Evolutionary conservation across 2,329 filamentous ascomycete genomes (phyloP), one percentile per base, ranked within the genome.

Genomic region (Cladophialophora yegresii): DNA sequence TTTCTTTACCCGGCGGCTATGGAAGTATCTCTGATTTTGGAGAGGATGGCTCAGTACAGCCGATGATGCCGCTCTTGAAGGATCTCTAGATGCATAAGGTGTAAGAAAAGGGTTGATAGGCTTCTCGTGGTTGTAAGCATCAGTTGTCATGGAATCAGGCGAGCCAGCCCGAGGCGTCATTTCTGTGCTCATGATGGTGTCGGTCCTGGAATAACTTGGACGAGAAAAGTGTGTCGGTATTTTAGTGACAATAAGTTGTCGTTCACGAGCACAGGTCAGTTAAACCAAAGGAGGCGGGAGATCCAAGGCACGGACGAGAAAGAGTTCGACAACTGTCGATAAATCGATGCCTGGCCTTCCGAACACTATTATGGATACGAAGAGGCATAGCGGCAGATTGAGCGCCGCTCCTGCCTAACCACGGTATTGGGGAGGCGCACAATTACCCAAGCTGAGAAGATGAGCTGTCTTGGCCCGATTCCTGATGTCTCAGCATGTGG

Each of bases 1-100:
- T 74, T 91, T 91, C 74, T 83, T 84, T 32, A 95, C 84, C 66
- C 90, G 81, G 64, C 90, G 83, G 16, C 89, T 92, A 75, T 89
- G 88, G 73, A 93, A 93, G 55, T 67, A 71, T 56, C 61, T 56
- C 54, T 67, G 63, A 5, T 50, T 62, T 43, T 54, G 43, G 49
- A 51, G 49, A 23, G 47, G 30, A 22, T 69, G 62, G 22, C 58
- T 40, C 22, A 70, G 61, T 3, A 45, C 55, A 22, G 64, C 57
- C 20, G 64, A 68, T n/a, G 69, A 71, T 28, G 66, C 54, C n/a
- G 47, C 63, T 30, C 65, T 61, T 5, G 69, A 71, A 9, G 63
- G 60, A 32, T 64, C 51, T 49, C 63, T 56, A 26, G 69, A 71
- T 4, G 57, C 62, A 59, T 68, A 68, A 1, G 69, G 69, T 4